These are phyloP conservation scores for Dothideomycetes sp. DNA, from an alignment of 2,329 filamentous ascomycete genomes.

Conservation along the genomic window DNA sequence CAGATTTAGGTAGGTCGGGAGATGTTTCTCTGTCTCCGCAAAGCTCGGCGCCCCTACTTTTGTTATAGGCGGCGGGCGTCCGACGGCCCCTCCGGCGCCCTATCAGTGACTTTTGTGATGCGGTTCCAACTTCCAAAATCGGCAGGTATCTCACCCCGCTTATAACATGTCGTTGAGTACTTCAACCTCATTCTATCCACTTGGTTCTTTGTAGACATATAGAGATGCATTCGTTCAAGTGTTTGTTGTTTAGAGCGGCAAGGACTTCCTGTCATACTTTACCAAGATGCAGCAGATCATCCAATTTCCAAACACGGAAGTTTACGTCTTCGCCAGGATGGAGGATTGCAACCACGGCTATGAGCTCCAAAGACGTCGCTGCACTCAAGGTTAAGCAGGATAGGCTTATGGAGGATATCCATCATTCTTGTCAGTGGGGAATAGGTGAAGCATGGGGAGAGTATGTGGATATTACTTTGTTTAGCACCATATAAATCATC, in stretches of 20 bases:
- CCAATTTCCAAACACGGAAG: background rate
- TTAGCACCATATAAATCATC: conserved; percentile 3
- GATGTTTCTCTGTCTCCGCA: too few relatives aligned
- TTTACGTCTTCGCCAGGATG: conserved; percentile 24
- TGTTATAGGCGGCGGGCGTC: too few relatives aligned
- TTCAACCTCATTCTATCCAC: background rate
- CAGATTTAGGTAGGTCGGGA: too few relatives aligned
- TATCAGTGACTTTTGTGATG: background rate
- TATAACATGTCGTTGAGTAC: too few relatives aligned
- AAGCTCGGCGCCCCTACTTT: too few relatives aligned
- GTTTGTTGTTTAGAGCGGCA: background rate
- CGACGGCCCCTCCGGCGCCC: too few relatives aligned
- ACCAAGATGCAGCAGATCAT: too few relatives aligned
- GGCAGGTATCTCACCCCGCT: background rate
- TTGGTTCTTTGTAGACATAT: background rate
- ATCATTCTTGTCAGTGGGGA: conserved; percentile 57
- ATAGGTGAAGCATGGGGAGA: conserved; percentile 55
- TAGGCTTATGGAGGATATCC: conserved; percentile 52
- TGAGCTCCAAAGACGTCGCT: conserved; percentile 41
- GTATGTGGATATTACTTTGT: conserved; percentile 33
- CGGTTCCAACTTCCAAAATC: background rate
- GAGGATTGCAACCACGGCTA: conserved; percentile 31
- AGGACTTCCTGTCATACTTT: too few relatives aligned
- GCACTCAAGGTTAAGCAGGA: conserved; percentile 46
- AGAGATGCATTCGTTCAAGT: background rate